These are phyloP conservation scores for Psilocybe azurescens DNA, from an alignment of 768 basidiomycete genomes.

Conservation along the genomic window DNA sequence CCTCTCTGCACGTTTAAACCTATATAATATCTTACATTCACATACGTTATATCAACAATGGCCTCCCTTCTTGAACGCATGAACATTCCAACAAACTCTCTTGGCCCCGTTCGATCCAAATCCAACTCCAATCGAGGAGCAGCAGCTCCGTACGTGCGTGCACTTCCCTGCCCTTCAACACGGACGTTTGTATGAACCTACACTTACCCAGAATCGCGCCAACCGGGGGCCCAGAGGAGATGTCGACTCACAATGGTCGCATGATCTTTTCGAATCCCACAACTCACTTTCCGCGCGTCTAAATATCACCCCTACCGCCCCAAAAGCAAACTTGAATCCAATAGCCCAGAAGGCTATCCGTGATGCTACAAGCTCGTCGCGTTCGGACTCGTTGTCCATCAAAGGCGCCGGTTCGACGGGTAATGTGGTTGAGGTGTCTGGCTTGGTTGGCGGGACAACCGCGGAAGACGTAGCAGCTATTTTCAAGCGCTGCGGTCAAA, in stretches of 20 bases:
- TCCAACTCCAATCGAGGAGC: constrained; percentile 39
- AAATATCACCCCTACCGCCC: constrained; percentile 44
- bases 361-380: constrained; percentile 52
- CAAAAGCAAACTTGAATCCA: constrained; percentile 54
- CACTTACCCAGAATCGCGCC: constrained; percentile 47
- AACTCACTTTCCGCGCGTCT: constrained; percentile 69
- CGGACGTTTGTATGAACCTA: constrained; percentile 26
- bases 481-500: constrained; percentile 79
- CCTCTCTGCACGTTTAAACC: background rate
- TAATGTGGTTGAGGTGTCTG: constrained; percentile 78
- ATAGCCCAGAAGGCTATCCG: constrained; percentile 67
- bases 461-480: constrained; percentile 86
- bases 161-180: constrained; percentile 29
- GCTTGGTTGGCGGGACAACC: constrained; percentile 77
- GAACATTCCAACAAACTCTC: constrained; percentile 43
- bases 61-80: constrained; percentile 67
- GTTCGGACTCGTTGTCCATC: constrained; percentile 53
- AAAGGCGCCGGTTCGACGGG: constrained; percentile 70
- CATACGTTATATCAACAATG: constrained; percentile 35
- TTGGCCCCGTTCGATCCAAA: constrained; percentile 57
- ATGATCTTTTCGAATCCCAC: constrained; percentile 69
- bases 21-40: background rate
- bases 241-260: constrained; percentile 69
- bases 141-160: constrained; percentile 60
- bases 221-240: constrained; percentile 69